Evolutionary conservation across 805 yeast species (phyloP), one percentile per base, ranked within the genome.

Genomic region (Candida sanyiensis): DNA sequence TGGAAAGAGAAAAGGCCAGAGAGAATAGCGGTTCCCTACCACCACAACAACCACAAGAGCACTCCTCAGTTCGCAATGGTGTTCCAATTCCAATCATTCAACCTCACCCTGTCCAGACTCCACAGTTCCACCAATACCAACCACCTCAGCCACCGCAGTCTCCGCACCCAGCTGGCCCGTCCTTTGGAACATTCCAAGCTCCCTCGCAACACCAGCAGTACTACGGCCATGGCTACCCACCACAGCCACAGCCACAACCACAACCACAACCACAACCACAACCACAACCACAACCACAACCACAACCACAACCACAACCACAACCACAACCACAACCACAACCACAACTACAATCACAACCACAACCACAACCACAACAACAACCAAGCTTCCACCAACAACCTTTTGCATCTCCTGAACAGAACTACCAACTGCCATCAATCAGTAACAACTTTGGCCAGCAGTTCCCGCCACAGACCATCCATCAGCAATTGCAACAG

Each of bases 1-100:
- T 43, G 28, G 57, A 54, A 36, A 46, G 50, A 31, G 56, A 54
- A 31, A 44, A 47, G 30, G 35, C 37, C 7, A 37, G 41, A 30
- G 51, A 49, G 17, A 48, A 49, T 38, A 34, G 39, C 13, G 9
- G 3, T 18, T 12, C 30, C 4, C 11, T 20, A 20, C 27, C 13
- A 16, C 20, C 28, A 20, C 29, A 9, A 7, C 5, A 8, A 17
- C 12, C 16, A 6, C 27, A 11, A n/a, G 11, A 11, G 19, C 33
- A 11, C 15, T 19, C 19, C 12, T 7, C 6, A 8, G 21, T 6
- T 28, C 12, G 19, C 12, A 10, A 28, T 16, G 3, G 17, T 9
- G 11, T 8, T 17, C 11, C 21, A 9, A 13, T 12, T 16, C 21
- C 21, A 6, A 17, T 28, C 32, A 12, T 21, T 13, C 19, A 4